Conservation (phyloP, 129 eudicot species). For the Scalesia atractyloides region DNA sequence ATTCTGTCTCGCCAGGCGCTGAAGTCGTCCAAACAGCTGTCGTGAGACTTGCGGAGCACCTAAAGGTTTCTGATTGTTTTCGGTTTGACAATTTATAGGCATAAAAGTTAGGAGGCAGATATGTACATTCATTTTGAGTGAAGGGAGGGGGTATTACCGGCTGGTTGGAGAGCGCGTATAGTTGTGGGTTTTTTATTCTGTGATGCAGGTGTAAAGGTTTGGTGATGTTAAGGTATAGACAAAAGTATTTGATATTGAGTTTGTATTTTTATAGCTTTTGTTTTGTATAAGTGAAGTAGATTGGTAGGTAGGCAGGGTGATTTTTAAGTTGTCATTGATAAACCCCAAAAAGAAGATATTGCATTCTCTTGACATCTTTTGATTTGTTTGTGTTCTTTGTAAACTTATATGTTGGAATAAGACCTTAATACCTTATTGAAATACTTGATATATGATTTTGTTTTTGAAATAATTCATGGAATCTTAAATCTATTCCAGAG, state of each 20-base stretch:
- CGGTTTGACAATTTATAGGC: slow-evolving; percentile 39
- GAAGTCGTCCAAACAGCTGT: slow-evolving; percentile 65
- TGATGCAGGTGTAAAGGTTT: slow-evolving; percentile 31
- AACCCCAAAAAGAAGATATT: neutral
- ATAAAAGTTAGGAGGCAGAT: slow-evolving; percentile 24
- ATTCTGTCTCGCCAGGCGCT: slow-evolving; percentile 60
- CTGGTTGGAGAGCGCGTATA: slow-evolving; percentile 15
- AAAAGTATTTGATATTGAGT: slow-evolving; percentile 18
- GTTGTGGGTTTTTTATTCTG: slow-evolving; percentile 1
- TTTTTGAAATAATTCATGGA: neutral
- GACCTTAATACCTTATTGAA: slow-evolving; percentile 10
- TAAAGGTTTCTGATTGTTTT: slow-evolving; percentile 65
- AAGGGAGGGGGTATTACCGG: neutral
- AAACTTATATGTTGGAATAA: slow-evolving; percentile 7
- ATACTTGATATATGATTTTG: neutral
- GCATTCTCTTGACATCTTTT: neutral
- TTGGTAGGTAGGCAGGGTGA: slow-evolving; percentile 20
- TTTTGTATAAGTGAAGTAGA: slow-evolving; percentile 25
- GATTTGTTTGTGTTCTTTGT: neutral
- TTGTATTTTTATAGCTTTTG: slow-evolving; percentile 28
- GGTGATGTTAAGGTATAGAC: slow-evolving; percentile 29
- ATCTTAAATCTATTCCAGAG: neutral
- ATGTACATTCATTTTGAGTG: slow-evolving; percentile 30
- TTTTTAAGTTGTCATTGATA: neutral
- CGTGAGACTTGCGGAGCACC: slow-evolving; percentile 62